Evolutionary conservation across 1,139 yeast genomes (phyloP).

Genomic region (Blastobotrys buckinghamii): DNA sequence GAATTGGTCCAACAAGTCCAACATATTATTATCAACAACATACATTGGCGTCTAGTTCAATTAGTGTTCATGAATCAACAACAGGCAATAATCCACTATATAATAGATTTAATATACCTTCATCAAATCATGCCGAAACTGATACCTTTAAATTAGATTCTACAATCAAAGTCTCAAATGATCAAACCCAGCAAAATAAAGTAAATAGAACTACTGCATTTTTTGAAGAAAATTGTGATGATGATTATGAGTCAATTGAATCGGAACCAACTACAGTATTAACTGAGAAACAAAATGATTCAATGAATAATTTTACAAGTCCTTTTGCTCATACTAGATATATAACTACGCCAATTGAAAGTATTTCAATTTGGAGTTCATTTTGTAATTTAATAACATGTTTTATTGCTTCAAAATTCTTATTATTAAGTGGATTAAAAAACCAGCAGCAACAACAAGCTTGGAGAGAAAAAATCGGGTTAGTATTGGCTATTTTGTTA

Average conservation of each 20-base stretch:
- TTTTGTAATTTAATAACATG: slow-evolving; percentile 72
- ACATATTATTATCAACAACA: slow-evolving; percentile 60
- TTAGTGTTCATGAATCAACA: slow-evolving; percentile 51
- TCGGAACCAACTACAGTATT: too few relatives aligned
- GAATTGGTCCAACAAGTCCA: slow-evolving; percentile 55
- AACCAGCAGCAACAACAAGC: slow-evolving; percentile 74
- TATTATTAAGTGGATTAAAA: slow-evolving; percentile 60
- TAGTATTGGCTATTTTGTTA: slow-evolving; percentile 60
- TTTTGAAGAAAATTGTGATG: not conserved
- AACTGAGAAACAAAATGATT: not conserved
- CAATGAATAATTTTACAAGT: not conserved
- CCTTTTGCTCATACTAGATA: not conserved
- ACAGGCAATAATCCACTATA: slow-evolving; percentile 57
- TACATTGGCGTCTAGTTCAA: slow-evolving; percentile 55
- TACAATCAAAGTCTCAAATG: too few relatives aligned
- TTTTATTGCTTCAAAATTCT: slow-evolving; percentile 83
- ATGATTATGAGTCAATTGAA: not conserved
- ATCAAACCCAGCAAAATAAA: not conserved
- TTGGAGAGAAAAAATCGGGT: slow-evolving; percentile 87
- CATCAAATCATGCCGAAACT: not conserved
- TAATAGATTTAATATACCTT: not conserved
- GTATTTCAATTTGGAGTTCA: slow-evolving; percentile 54
- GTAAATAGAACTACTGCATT: not conserved
- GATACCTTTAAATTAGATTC: too few relatives aligned
- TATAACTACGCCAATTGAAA: not conserved